These are phyloP conservation scores for Solanum chiquidenum DNA, from an alignment of 257 asterid species.

Conservation along the genomic window DNA sequence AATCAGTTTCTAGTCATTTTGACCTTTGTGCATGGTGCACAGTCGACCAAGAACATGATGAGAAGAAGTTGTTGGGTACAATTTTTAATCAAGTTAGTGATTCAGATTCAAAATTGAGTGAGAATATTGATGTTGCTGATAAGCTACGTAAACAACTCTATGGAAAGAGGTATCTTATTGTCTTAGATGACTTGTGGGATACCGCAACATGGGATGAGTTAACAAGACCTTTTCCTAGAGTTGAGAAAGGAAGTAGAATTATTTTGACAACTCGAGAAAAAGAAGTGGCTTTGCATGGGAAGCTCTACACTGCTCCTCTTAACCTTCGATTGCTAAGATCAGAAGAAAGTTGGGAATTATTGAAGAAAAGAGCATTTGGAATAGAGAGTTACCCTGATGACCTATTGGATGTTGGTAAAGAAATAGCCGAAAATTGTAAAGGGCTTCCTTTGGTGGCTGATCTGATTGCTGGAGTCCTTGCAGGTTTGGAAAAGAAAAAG, in stretches of 20 bases:
- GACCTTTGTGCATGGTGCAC: constrained; percentile 1
- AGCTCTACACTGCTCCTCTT: neutral
- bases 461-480: neutral
- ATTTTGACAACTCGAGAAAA: neutral
- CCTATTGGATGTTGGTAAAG: neutral
- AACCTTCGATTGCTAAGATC: neutral
- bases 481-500: neutral
- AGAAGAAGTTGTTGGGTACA: neutral
- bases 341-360: constrained; percentile 12
- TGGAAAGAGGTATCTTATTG: neutral
- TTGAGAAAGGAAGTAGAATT: neutral
- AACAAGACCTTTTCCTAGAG: neutral
- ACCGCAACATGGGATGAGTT: neutral
- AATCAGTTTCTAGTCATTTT: neutral
- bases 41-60: neutral
- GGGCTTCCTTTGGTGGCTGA: constrained; percentile 17
- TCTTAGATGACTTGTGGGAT: neutral
- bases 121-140: neutral
- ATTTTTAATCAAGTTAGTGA: neutral
- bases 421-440: neutral
- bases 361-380: constrained; percentile 3
- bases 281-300: neutral
- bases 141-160: neutral
- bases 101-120: neutral
- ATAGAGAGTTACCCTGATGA: neutral